These are phyloP conservation scores for Ogataea ganodermae DNA, from an alignment of 805 yeast genomes.

Conservation along the genomic window DNA sequence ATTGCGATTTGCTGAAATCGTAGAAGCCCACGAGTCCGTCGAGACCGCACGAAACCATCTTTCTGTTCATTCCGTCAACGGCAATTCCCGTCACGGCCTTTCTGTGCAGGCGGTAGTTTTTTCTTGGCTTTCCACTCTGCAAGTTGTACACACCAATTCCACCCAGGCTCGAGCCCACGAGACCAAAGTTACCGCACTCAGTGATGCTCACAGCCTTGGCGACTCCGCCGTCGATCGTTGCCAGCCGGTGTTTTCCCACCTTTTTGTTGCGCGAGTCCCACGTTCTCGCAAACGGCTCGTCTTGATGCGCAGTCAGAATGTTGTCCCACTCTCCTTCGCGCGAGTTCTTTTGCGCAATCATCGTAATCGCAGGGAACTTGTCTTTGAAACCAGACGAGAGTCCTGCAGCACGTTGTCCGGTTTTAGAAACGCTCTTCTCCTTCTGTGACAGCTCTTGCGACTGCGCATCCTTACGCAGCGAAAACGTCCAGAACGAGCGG, in stretches of 20 bases:
- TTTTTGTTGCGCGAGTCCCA: conserved; percentile 84
- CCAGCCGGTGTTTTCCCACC: conserved; percentile 71
- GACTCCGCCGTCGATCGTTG: conserved; percentile 75
- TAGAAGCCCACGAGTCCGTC: conserved; percentile 90
- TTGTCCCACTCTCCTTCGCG: conserved; percentile 94
- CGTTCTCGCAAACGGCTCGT: conserved; percentile 80
- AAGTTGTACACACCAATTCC: conserved; percentile 83
- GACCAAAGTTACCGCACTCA: conserved; percentile 92
- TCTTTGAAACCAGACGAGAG: conserved; percentile 53
- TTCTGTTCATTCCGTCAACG: conserved; percentile 86
- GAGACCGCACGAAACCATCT: conserved; percentile 82
- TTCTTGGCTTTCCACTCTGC: conserved; percentile 86
- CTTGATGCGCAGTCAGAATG: conserved; percentile 83
- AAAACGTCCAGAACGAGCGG: conserved; percentile 85
- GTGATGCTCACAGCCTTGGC: conserved; percentile 80
- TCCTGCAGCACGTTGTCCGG: conserved; percentile 59
- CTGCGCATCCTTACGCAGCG: conserved; percentile 94
- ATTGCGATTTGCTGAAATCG: conserved; percentile 73
- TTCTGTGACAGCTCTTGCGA: conserved; percentile 91
- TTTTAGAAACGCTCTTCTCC: conserved; percentile 40
- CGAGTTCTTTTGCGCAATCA: conserved; percentile 70
- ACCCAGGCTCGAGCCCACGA: conserved; percentile 88
- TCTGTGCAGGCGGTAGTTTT: conserved; percentile 67
- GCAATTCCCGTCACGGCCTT: conserved; percentile 86
- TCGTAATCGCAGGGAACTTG: conserved; percentile 74